phyloP scores from a whole-genome alignment of 1,284 basidiomycete species.

The Cryptococcus deneoformans region DNA sequence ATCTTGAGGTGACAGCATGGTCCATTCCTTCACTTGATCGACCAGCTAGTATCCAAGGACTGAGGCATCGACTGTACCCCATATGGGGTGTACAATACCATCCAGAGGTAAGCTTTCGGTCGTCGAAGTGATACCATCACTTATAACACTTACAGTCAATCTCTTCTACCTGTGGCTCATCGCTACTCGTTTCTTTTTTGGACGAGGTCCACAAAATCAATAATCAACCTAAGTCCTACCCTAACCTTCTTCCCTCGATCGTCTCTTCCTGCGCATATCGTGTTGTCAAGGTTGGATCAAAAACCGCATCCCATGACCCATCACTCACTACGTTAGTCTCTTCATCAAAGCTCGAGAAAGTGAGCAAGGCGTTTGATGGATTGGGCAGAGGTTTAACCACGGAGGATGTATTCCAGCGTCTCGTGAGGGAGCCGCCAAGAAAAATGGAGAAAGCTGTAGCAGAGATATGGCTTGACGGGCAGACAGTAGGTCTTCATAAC shows the following conservation, averaged over 20 bases:
- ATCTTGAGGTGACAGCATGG: slow-evolving; percentile 53
- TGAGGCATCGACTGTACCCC: slow-evolving; percentile 62
- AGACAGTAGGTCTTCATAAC: slow-evolving; percentile 34
- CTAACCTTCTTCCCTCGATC: slow-evolving; percentile 29
- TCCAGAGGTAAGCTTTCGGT: slow-evolving; percentile 60
- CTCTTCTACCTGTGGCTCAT: slow-evolving; percentile 46
- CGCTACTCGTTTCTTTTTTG: slow-evolving; percentile 48
- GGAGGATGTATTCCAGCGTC: slow-evolving; percentile 47
- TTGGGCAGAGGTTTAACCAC: slow-evolving; percentile 24
- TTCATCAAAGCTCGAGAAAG: background rate
- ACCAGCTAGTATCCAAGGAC: slow-evolving; percentile 44
- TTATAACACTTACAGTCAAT: slow-evolving; percentile 43
- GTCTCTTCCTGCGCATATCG: slow-evolving; percentile 40
- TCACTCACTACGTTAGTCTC: background rate
- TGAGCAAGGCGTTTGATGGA: slow-evolving; percentile 16
- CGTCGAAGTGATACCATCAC: background rate
- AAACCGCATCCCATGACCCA: background rate
- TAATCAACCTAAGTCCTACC: slow-evolving; percentile 26
- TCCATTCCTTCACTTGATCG: slow-evolving; percentile 29
- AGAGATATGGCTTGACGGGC: slow-evolving; percentile 55
- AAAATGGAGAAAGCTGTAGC: slow-evolving; percentile 40
- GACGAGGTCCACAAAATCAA: slow-evolving; percentile 32
- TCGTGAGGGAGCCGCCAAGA: slow-evolving; percentile 29
- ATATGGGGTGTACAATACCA: slow-evolving; percentile 97
- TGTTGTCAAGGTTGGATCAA: slow-evolving; percentile 14